A percentile compares a stretch with the other conserved stretches of the same genome.
phyloP scores from a whole-genome alignment of 192 early-diverging fungal species.

The Ambispora gerdemannii region DNA sequence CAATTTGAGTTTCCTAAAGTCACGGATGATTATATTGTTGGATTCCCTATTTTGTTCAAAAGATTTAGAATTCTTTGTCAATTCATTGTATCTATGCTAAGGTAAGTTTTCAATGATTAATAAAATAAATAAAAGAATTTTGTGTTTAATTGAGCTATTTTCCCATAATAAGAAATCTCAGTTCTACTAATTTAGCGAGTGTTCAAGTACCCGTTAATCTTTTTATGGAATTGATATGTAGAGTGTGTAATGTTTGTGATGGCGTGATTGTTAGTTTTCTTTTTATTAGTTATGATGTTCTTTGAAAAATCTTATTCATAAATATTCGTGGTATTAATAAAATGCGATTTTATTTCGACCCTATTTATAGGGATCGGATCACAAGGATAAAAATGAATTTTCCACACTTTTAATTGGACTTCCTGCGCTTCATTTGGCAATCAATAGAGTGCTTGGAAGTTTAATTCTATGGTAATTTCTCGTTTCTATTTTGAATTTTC shows the following conservation, averaged over 20 bases:
- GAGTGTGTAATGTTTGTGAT: slow-evolving; percentile 46
- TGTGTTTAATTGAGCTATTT: slow-evolving; percentile 28
- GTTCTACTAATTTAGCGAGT: slow-evolving; percentile 38
- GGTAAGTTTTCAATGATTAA: slow-evolving; percentile 34
- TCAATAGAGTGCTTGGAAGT: slow-evolving; percentile 40
- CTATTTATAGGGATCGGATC: slow-evolving; percentile 36
- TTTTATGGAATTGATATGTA: slow-evolving; percentile 46
- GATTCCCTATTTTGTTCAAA: slow-evolving; percentile 40
- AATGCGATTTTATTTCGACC: not conserved
- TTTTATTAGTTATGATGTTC: no score
- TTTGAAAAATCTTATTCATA: no score
- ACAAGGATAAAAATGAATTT: slow-evolving; percentile 51
- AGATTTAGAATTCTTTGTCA: slow-evolving; percentile 36
- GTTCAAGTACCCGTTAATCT: slow-evolving; percentile 51
- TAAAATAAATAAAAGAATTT: slow-evolving; percentile 31
- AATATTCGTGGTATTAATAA: no score
- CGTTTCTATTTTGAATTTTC: not conserved
- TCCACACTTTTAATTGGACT: slow-evolving; percentile 45
- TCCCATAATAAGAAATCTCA: slow-evolving; percentile 34
- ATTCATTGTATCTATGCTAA: slow-evolving; percentile 39
- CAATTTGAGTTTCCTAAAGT: slow-evolving; percentile 38
- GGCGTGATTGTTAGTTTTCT: slow-evolving; percentile 37
- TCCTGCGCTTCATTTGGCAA: slow-evolving; percentile 40
- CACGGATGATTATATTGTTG: slow-evolving; percentile 41
- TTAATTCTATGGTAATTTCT: slow-evolving; percentile 16